Evolutionary conservation across 441 rosid species (phyloP).

Genomic region (Codiaeum variegatum): DNA sequence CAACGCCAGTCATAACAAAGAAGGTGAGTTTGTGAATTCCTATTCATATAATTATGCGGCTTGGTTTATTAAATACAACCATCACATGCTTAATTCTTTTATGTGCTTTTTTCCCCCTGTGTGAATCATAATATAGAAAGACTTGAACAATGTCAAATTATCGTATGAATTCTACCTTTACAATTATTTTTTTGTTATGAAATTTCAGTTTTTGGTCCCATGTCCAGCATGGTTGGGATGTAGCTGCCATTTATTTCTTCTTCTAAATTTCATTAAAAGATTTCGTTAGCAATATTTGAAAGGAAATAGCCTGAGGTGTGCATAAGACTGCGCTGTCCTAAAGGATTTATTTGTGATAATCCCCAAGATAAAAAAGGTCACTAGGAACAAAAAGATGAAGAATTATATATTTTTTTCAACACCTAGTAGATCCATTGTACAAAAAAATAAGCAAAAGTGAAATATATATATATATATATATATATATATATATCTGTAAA

Average conservation of each 20-base stretch:
- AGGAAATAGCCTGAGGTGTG: too few species aligned
- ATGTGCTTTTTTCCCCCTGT: not conserved
- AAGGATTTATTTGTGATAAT: too few species aligned
- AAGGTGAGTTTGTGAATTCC: conserved; percentile 38
- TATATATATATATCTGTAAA: too few species aligned
- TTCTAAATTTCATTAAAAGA: not conserved
- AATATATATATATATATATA: too few species aligned
- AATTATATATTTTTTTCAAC: too few species aligned
- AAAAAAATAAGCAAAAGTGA: too few species aligned
- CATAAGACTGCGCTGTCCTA: too few species aligned
- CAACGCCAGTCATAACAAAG: conserved; percentile 77
- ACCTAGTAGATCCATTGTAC: too few species aligned
- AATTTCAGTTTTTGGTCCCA: not conserved
- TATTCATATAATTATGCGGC: not conserved
- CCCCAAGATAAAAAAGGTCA: too few species aligned
- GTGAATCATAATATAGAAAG: not conserved
- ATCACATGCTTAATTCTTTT: not conserved
- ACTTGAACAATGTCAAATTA: not conserved
- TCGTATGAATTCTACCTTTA: not conserved
- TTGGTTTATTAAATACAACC: not conserved
- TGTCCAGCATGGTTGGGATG: conserved; percentile 8
- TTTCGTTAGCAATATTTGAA: too few species aligned
- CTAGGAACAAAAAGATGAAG: too few species aligned
- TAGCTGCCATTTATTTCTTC: not conserved
- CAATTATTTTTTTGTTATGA: not conserved